These are phyloP conservation scores for Microcos paniculata DNA, from an alignment of 345 rosid species.

Conservation along the genomic window DNA sequence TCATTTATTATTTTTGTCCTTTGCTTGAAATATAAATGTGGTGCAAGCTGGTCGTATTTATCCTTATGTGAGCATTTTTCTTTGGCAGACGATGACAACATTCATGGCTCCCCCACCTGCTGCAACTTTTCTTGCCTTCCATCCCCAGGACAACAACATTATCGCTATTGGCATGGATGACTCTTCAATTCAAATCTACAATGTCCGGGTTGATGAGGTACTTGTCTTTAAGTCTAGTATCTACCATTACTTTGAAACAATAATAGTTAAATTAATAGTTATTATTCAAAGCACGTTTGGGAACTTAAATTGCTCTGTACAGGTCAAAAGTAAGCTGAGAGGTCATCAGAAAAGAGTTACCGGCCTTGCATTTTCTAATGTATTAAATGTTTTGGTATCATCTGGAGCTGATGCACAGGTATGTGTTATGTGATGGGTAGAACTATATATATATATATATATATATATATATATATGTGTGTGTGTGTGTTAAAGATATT, in stretches of 20 bases:
- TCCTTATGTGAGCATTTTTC: background rate
- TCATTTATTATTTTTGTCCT: background rate
- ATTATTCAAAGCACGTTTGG: background rate
- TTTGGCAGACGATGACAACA: constrained; percentile 55
- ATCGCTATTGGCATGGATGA: constrained; percentile 93
- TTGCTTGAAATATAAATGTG: background rate
- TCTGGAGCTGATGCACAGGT: constrained; percentile 95
- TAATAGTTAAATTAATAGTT: no score
- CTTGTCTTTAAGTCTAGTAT: background rate
- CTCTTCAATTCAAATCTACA: constrained; percentile 77
- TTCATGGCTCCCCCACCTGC: constrained; percentile 88
- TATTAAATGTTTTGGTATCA: constrained; percentile 64
- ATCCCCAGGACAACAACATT: constrained; percentile 83
- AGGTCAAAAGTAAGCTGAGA: constrained; percentile 77
- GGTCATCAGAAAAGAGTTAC: constrained; percentile 82
- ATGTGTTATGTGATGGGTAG: background rate
- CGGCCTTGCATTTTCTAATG: constrained; percentile 79
- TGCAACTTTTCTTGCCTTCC: constrained; percentile 78
- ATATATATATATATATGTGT: no score
- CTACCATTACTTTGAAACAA: background rate
- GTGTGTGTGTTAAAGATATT: background rate
- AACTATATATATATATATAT: background rate
- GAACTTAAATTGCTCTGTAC: constrained; percentile 13
- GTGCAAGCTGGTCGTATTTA: background rate
- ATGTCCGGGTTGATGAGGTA: constrained; percentile 87